Evolutionary conservation across 176 grass and related monocot species (phyloP), one percentile per base, ranked within the genome.

Genomic region (Metroxylon sagu): DNA sequence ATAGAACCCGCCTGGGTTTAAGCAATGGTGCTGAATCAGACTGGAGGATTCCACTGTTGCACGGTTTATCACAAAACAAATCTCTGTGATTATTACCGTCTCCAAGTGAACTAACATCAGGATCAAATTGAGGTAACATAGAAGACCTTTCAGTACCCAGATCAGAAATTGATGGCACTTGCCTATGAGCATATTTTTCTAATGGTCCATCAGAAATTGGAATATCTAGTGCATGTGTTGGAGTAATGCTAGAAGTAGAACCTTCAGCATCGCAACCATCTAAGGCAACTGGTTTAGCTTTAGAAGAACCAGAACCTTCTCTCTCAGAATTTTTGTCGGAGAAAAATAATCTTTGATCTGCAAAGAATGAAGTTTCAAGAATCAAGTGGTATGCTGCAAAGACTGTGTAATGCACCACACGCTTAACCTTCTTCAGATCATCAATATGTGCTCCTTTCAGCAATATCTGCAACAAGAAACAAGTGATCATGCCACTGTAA

Each of bases 381-480:
- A 95, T 89, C 81, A 95, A 82, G 26, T 95, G 77, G 56, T 95
- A 95, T 26, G 89, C 84, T 74, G 81, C 85, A 74, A 88, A 88
- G 61, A 95, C 75, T 35, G 89, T 84, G 56, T 85, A 89, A 26
- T 95, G 81, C 68, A 95, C 75, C 25, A 95, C 75, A 62, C 66
- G 80, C 71, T 95, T 95, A 76, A 95, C 43, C 77, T 89, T 95
- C 59, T 95, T 95, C 72, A 95, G 48, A 70, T 85, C 81, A 79
- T 89, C 67, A 26, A 68, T 89, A 26, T 65, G 74, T 71, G 78
- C 80, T 67, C 89, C 89, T 61, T 65, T 80, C 53, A 95, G 78
- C 77, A 95, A 71, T 89, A 95, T 82, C 89, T 95, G 69, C 52
- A 82, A 26, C 17, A 82, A 54, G 61, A 84, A 71, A 64, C 52